phyloP scores from a whole-genome alignment of 371 early-diverging fungal genomes.

The Capniomyces stellatus region DNA sequence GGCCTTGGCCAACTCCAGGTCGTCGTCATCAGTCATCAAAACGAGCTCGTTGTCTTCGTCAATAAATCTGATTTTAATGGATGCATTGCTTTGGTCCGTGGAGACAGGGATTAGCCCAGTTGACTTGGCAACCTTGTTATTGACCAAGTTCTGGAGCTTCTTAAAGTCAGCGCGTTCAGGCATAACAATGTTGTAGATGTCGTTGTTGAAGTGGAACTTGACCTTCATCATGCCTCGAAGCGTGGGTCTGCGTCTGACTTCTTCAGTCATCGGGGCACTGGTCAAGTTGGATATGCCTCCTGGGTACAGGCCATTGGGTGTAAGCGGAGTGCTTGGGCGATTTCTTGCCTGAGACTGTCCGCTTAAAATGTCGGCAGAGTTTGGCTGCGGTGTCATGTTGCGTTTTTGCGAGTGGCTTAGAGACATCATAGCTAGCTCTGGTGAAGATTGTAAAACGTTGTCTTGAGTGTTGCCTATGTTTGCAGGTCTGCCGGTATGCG shows the following conservation, averaged over 20 bases:
- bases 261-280: background rate
- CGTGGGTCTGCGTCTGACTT: constrained; percentile 16
- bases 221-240: constrained; percentile 38
- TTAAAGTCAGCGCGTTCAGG: constrained; percentile 34
- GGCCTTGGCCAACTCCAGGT: constrained; percentile 62
- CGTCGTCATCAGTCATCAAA: constrained; percentile 79
- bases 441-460: too few species aligned
- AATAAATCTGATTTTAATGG: constrained; percentile 54
- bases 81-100: background rate
- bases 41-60: constrained; percentile 79
- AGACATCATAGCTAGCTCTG: too few species aligned
- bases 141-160: constrained; percentile 36
- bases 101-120: background rate
- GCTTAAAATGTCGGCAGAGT: background rate
- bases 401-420: too few species aligned
- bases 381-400: background rate
- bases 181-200: constrained; percentile 52
- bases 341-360: constrained; percentile 1
- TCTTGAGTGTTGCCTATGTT: too few species aligned
- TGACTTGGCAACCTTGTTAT: constrained; percentile 39
- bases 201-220: constrained; percentile 52
- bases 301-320: constrained; percentile 3
- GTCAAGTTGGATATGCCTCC: background rate
- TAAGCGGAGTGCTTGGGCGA: too few species aligned
- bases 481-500: too few species aligned